phyloP scores from a whole-genome alignment of 2,329 filamentous ascomycete species.

The Didymosphaeria variabile region DNA sequence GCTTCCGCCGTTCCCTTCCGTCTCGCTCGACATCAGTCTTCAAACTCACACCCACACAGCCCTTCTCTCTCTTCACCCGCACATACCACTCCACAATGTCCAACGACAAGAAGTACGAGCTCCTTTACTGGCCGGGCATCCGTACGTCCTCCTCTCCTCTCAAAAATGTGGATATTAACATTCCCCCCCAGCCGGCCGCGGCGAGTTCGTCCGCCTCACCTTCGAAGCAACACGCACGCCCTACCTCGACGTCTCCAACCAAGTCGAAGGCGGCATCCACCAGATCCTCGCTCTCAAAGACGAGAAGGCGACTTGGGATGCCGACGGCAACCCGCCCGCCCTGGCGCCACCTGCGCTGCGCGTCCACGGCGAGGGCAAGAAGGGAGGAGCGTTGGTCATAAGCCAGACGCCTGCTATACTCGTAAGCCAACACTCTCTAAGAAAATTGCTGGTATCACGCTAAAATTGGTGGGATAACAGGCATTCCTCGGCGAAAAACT shows the following conservation, averaged over 20 bases:
- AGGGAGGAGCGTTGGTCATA: constrained; percentile 67
- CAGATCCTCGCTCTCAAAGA: constrained; percentile 60
- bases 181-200: constrained; percentile 73
- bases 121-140: constrained; percentile 76
- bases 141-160: constrained; percentile 33
- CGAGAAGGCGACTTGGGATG: constrained; percentile 58
- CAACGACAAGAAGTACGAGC: constrained; percentile 60
- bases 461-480: not conserved
- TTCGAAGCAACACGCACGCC: constrained; percentile 73
- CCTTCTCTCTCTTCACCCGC: constrained; percentile 3
- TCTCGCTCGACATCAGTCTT: not conserved
- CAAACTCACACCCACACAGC: not conserved
- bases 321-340: constrained; percentile 67
- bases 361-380: constrained; percentile 56
- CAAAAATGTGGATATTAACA: constrained; percentile 77
- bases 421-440: not conserved
- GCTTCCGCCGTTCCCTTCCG: not conserved
- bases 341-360: constrained; percentile 73
- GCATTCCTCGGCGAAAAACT: constrained; percentile 72
- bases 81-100: constrained; percentile 26
- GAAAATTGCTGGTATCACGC: not conserved
- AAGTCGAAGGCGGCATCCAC: constrained; percentile 60
- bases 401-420: constrained; percentile 78
- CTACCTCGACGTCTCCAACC: constrained; percentile 70
- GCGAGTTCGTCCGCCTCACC: constrained; percentile 75